These are phyloP conservation scores for Apiotrichum laibachii DNA, from an alignment of 1,284 basidiomycete species.

Conservation along the genomic window DNA sequence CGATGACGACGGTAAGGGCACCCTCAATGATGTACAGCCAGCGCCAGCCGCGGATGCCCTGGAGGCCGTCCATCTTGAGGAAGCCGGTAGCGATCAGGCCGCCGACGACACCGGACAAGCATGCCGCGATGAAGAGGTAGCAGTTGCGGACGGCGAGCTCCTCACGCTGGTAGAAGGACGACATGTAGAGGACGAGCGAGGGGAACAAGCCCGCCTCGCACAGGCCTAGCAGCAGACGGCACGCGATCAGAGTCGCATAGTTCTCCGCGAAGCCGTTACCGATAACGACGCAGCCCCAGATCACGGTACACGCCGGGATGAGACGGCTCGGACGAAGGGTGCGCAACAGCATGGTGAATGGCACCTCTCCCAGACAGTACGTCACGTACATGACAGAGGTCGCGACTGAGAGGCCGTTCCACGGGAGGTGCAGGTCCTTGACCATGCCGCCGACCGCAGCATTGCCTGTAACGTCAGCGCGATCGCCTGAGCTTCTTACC, in stretches of 20 bases:
- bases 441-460: constrained; percentile 13
- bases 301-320: constrained; percentile 19
- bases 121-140: constrained; percentile 38
- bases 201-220: constrained; percentile 35
- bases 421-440: constrained; percentile 6
- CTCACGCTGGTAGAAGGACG: constrained; percentile 29
- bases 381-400: constrained; percentile 29
- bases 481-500: not conserved
- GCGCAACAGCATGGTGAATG: constrained; percentile 31
- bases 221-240: constrained; percentile 31
- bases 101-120: constrained; percentile 33
- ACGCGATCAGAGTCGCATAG: constrained; percentile 26
- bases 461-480: constrained; percentile 6
- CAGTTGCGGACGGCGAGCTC: constrained; percentile 33
- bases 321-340: constrained; percentile 23
- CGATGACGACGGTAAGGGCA: constrained; percentile 9
- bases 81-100: constrained; percentile 27
- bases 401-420: constrained; percentile 9
- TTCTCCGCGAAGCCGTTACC: constrained; percentile 20
- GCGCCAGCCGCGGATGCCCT: constrained; percentile 12
- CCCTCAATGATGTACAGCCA: constrained; percentile 22
- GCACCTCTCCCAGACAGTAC: constrained; percentile 36
- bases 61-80: constrained; percentile 16
- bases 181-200: constrained; percentile 26
- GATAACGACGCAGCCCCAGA: constrained; percentile 29